Percentiles rank a stretch among this genome's conserved stretches.
phyloP scores from a whole-genome alignment of 208 protist species.

The Leishmania amazonensis region DNA sequence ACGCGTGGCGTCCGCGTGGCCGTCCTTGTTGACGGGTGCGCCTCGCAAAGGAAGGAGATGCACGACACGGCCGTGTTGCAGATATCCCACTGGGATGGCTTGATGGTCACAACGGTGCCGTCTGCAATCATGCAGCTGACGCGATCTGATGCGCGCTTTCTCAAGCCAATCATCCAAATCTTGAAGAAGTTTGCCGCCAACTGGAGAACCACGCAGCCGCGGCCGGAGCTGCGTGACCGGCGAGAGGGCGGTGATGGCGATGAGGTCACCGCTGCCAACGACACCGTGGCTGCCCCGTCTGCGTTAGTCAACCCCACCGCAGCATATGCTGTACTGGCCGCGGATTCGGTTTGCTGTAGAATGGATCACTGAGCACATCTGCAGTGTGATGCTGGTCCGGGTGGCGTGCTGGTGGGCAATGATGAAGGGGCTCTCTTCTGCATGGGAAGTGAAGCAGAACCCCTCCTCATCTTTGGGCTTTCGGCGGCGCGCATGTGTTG shows the following conservation, averaged over 20 bases:
- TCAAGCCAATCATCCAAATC: conserved; percentile 32
- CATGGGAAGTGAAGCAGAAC: too few species aligned
- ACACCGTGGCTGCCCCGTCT: not conserved
- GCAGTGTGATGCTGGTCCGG: not conserved
- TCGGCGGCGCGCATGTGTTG: not conserved
- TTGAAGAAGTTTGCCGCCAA: conserved; percentile 22
- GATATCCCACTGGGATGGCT: conserved; percentile 46
- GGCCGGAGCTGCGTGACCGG: not conserved
- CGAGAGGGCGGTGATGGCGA: not conserved
- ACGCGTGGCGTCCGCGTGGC: conserved; percentile 58
- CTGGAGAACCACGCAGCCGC: conserved; percentile 4
- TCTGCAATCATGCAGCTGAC: conserved; percentile 42
- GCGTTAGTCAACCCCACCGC: not conserved
- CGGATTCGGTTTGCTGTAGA: not conserved
- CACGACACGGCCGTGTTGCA: conserved; percentile 38
- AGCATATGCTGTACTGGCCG: not conserved
- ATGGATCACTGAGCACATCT: not conserved
- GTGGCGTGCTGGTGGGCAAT: not conserved
- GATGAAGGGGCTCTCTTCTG: not conserved
- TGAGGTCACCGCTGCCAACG: not conserved
- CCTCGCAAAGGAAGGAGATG: conserved; percentile 29
- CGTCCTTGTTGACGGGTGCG: conserved; percentile 55
- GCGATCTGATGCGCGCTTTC: conserved; percentile 21
- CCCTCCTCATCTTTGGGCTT: not conserved
- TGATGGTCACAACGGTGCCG: conserved; percentile 35